Percentiles rank a stretch among this genome's conserved stretches.
Conservation (phyloP, 768 basidiomycete species). For the Hydnomerulius pinastri region DNA sequence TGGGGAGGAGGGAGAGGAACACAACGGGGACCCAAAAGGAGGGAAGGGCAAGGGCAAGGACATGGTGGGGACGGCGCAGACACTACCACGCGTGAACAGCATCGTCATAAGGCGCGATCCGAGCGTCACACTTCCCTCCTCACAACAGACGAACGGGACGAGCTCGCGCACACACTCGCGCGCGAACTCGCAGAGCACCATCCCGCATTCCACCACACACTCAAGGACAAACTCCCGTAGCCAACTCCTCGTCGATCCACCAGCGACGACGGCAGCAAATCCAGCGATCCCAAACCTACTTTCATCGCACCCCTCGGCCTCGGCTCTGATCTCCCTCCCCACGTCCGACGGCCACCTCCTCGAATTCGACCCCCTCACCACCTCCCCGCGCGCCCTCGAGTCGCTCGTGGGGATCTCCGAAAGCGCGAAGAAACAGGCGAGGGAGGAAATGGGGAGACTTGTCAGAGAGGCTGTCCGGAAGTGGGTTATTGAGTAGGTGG, state of each 20-base stretch:
- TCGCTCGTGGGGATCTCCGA: conserved; percentile 76
- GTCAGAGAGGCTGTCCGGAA: conserved; percentile 74
- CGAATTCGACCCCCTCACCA: conserved; percentile 80
- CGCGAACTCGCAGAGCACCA: conserved; percentile 53
- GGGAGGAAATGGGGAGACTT: conserved; percentile 71
- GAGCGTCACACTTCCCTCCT: conserved; percentile 40
- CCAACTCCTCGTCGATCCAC: conserved; percentile 20
- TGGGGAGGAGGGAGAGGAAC: conserved; percentile 19
- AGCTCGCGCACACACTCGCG: conserved; percentile 40
- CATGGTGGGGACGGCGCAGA: conserved; percentile 18
- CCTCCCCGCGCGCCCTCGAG: conserved; percentile 71
- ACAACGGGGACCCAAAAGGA: neutral
- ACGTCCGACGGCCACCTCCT: conserved; percentile 81
- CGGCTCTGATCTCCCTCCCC: conserved; percentile 74
- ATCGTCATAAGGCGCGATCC: conserved; percentile 66
- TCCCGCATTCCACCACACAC: conserved; percentile 42
- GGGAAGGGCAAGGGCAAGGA: conserved; percentile 28
- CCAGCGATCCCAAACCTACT: neutral
- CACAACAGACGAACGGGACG: conserved; percentile 22
- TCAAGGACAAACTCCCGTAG: conserved; percentile 45
- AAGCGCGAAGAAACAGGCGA: conserved; percentile 82
- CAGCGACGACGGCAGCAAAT: conserved; percentile 10
- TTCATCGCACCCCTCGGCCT: conserved; percentile 30
- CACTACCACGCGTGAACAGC: conserved; percentile 50
- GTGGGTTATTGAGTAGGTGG: conserved; percentile 58